Base-by-base conservation (phyloP, 306 rosid genomes). In the Vigna nakashimae region DNA sequence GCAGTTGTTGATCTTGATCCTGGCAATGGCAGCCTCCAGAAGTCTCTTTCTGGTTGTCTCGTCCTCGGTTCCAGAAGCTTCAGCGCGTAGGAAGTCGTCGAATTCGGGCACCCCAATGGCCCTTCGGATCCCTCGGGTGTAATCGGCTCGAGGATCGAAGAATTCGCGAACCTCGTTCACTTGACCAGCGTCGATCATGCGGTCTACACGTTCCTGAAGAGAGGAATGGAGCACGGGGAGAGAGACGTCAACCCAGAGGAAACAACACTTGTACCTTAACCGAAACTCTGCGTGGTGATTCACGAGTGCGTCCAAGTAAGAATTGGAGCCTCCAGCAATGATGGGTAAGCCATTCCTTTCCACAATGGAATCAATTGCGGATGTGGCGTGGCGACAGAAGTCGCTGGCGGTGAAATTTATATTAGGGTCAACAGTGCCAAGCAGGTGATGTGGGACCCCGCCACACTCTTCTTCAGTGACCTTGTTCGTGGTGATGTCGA, bases 381-480 rank as follows among this genome's bases (percentile, higher is more conserved):
- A 36, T 1, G 82, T 72, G 12, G 90, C 86, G 4, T 83, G 80
- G 8, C 12, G 65, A 38, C 84, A 80, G 49, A 86, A 86, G n/a
- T 86, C 90, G 4, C 3, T 42, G 9, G 80, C 82, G 5, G 36
- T 80, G 80, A 86, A 86, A 62, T 81, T 74, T 26, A 53, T 20
- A 8, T 65, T 50, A 2, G 90, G 82, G 49, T 86, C 87, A 7
- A 69, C 28, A 5, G 65, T 42, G 4, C 87, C 90, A 0, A 94
- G 60, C n/a, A 94, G 82, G 69, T 94, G 97, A 53, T 94, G 98
- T 4, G 93, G 90, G 82, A 93, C 86, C 57, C 96, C 98, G 0
- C 34, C 58, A 20, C 91, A 49, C 67, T 91, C 98, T 15, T 91
- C 71, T 6, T 85, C 89, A 0, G 84, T 88, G 1, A 91, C 93